Percentiles rank a stretch among this genome's conserved stretches.
Evolutionary conservation across 169 alveolate genomes (phyloP).

Genomic region (Ichthyophthirius multifiliis): DNA sequence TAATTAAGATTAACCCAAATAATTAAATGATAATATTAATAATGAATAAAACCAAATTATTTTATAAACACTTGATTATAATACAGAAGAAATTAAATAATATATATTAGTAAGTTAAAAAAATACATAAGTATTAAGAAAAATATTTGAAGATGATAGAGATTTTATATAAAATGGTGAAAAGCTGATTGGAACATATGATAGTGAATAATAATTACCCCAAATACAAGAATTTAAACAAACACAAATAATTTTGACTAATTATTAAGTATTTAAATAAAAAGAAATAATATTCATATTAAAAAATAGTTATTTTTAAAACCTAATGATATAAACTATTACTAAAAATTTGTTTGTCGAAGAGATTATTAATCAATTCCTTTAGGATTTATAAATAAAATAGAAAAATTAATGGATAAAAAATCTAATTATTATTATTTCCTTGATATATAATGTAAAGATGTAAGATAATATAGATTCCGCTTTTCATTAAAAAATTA

Average conservation of each 20-base stretch:
- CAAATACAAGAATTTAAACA: too few relatives aligned
- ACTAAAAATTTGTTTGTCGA: background rate
- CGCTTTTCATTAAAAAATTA: background rate
- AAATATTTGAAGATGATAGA: background rate
- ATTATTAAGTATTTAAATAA: background rate
- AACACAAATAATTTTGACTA: background rate
- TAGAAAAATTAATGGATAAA: conserved; percentile 17
- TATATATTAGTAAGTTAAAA: too few relatives aligned
- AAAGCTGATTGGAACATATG: background rate
- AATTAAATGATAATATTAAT: too few relatives aligned
- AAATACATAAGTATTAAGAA: too few relatives aligned
- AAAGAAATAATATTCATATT: background rate
- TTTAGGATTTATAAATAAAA: background rate
- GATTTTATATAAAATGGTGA: conserved; percentile 1
- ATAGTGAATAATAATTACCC: background rate
- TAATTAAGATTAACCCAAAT: too few relatives aligned
- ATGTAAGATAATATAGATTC: conserved; percentile 28
- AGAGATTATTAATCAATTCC: background rate
- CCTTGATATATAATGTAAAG: conserved; percentile 21
- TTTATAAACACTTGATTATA: too few relatives aligned
- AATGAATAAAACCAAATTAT: too few relatives aligned
- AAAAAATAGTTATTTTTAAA: background rate
- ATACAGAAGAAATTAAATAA: too few relatives aligned
- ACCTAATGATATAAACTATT: background rate
- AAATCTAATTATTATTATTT: conserved; percentile 9